Evolutionary conservation across 345 rosid genomes (phyloP).

Genomic region (Dipteronia dyeriana): DNA sequence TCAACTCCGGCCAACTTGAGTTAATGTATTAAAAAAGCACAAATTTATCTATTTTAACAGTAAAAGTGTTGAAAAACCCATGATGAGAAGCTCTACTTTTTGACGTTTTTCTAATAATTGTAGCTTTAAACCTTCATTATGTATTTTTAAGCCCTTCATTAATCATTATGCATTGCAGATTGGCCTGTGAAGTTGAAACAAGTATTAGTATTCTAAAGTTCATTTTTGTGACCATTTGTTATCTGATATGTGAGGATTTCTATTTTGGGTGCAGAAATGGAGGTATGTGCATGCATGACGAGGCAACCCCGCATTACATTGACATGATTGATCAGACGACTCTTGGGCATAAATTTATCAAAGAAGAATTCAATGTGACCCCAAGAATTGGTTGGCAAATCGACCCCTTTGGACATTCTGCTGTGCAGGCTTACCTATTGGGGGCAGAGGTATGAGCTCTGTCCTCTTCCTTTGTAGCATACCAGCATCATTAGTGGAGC

Average conservation of each 20-base stretch:
- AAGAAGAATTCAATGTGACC: conserved; percentile 45
- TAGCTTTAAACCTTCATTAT: not conserved
- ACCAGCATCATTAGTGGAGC: not conserved
- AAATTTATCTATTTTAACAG: no score
- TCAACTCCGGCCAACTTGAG: conserved; percentile 53
- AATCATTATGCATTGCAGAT: not conserved
- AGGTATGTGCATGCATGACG: conserved; percentile 60
- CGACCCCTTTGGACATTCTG: conserved; percentile 62
- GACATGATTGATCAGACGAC: conserved; percentile 63
- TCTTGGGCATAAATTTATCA: conserved; percentile 51
- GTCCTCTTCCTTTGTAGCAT: not conserved
- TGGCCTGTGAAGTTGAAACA: not conserved
- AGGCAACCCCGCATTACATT: conserved; percentile 47
- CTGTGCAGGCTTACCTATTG: conserved; percentile 51
- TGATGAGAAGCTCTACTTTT: not conserved
- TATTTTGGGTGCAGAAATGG: conserved; percentile 48
- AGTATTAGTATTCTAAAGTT: not conserved
- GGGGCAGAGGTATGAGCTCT: conserved; percentile 45
- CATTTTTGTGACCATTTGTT: not conserved
- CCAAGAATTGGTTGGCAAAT: conserved; percentile 66
- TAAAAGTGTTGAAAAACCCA: not conserved
- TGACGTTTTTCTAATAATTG: not conserved
- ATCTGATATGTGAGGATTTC: conserved; percentile 5
- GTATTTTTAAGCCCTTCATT: not conserved
- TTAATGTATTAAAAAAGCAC: conserved; percentile 33